Conservation (phyloP, 169 alveolate species). For the Plasmodium berghei region DNA sequence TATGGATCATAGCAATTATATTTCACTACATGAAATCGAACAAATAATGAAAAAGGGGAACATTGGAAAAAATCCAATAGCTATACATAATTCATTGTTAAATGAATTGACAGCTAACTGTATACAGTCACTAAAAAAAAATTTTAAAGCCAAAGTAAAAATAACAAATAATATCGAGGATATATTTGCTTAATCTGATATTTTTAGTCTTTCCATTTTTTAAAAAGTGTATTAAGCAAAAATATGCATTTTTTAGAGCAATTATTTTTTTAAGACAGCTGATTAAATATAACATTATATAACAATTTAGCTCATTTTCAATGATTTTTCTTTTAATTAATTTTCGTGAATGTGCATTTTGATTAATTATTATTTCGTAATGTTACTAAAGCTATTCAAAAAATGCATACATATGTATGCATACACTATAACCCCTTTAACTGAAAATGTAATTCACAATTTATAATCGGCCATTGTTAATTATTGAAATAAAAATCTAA, state of each 20-base stretch:
- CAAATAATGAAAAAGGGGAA: constrained; percentile 17
- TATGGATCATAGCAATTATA: constrained; percentile 62
- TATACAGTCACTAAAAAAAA: constrained; percentile 41
- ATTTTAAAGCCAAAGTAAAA: constrained; percentile 47
- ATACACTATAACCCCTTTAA: no score
- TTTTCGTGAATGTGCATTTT: no score
- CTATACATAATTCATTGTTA: constrained; percentile 6
- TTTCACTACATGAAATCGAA: constrained; percentile 47
- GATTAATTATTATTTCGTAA: no score
- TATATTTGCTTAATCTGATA: constrained; percentile 15
- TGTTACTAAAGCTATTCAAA: no score
- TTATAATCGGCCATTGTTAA: no score
- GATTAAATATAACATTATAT: no score
- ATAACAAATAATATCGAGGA: constrained; percentile 23
- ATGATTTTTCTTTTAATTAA: no score
- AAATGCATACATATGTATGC: no score
- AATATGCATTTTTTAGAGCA: background rate
- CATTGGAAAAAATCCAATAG: constrained; percentile 6
- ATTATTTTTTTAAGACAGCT: no score
- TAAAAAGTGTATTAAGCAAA: background rate
- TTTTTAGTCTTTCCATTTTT: background rate
- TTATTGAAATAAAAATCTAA: no score
- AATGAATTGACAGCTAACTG: constrained; percentile 21
- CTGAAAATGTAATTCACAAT: no score
- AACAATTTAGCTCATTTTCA: no score